phyloP scores from a whole-genome alignment of 2,329 filamentous ascomycete genomes.

The Xenosphaeropsis pyriputrescens region DNA sequence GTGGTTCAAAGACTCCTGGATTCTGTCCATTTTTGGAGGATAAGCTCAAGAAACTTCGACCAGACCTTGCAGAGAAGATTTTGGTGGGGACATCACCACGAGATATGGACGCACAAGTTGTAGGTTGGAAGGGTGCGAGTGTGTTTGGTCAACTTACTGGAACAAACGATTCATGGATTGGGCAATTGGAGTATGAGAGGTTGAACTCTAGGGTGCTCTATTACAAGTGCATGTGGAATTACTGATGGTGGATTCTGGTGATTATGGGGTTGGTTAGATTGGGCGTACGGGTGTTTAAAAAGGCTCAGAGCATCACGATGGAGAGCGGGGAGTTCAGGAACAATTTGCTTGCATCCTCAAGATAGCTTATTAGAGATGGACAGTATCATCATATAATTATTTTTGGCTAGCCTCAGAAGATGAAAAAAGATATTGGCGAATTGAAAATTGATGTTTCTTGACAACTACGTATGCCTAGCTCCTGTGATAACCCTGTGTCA shows the following conservation, averaged over 20 bases:
- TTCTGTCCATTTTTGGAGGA: conserved; percentile 78
- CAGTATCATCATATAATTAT: not conserved
- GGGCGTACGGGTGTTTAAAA: too few species aligned
- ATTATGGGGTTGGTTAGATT: too few species aligned
- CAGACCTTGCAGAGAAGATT: conserved; percentile 44
- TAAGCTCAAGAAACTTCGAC: conserved; percentile 51
- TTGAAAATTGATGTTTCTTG: too few species aligned
- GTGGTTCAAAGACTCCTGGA: conserved; percentile 66
- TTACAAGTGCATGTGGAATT: conserved; percentile 47
- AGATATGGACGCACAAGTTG: conserved; percentile 94
- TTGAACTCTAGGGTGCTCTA: conserved; percentile 70
- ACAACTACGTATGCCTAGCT: too few species aligned
- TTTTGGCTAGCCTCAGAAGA: conserved; percentile 1
- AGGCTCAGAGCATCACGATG: too few species aligned
- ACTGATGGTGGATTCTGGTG: conserved; percentile 3
- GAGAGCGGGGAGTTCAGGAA: too few species aligned
- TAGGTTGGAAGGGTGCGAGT: conserved; percentile 94
- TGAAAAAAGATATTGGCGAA: too few species aligned
- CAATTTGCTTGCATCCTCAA: too few species aligned
- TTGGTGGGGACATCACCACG: conserved; percentile 59
- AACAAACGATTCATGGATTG: conserved; percentile 94
- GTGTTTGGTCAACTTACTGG: conserved; percentile 79
- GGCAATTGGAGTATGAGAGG: conserved; percentile 73
- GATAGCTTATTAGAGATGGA: too few species aligned
- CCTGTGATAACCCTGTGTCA: too few species aligned